phyloP scores from a whole-genome alignment of 768 basidiomycete genomes.

The Amanita pallidorosea region DNA sequence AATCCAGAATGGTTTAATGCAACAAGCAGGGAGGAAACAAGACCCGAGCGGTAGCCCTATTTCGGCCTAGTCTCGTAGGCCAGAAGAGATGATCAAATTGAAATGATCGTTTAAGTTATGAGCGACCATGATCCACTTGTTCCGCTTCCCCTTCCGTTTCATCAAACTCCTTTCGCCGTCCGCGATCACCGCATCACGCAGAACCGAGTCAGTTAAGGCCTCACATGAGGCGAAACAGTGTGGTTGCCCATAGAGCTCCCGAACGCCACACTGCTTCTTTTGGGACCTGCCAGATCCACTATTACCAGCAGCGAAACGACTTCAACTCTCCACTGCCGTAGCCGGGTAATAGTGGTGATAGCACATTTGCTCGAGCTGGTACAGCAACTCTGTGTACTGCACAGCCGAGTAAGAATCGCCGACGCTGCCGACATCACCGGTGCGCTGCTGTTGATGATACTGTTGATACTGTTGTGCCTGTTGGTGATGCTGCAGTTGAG shows the following conservation, averaged over 20 bases:
- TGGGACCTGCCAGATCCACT: no score
- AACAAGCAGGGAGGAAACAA: background rate
- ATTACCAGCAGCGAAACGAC: no score
- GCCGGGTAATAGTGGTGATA: background rate
- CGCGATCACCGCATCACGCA: background rate
- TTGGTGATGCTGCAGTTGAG: slow-evolving; percentile 1
- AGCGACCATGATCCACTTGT: background rate
- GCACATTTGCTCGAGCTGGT: background rate
- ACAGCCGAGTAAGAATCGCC: background rate
- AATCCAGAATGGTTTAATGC: background rate
- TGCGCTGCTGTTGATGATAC: background rate
- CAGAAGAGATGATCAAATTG: background rate
- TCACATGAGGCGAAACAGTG: background rate
- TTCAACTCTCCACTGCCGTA: background rate
- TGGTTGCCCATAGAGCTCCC: background rate
- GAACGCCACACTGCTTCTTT: no score
- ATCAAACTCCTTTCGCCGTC: background rate
- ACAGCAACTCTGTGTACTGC: background rate
- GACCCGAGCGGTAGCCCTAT: background rate
- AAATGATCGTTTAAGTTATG: background rate
- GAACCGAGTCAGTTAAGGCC: no score
- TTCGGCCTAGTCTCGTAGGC: background rate
- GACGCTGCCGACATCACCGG: background rate
- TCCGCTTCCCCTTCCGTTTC: background rate
- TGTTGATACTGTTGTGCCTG: slow-evolving; percentile 1